Evolutionary conservation across 2,329 filamentous ascomycete species (phyloP), one percentile per base, ranked within the genome.

Genomic region (Colletotrichum spaethianum): DNA sequence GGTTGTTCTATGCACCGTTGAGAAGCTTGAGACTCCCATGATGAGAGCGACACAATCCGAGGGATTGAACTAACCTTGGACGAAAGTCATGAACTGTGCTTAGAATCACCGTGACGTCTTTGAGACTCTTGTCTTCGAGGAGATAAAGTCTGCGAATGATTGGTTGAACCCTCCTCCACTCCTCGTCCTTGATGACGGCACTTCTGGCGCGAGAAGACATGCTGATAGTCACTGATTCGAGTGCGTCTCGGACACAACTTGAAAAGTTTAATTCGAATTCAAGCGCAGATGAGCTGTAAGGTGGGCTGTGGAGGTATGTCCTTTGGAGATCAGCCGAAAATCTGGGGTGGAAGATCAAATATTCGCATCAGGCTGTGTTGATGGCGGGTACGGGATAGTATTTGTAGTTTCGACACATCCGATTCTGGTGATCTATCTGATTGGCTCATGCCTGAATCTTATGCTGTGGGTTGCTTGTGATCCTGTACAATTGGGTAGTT

Each of bases 401-500:
- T 59, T 42, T 59, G 55, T 23, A 48, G 12, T 11, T 48, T 9
- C 14, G 14, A 6, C 42, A 3, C 31, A 26, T 11, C 2, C 12
- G 6, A 12, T 18, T 3, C 28, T 36, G 6, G 3, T 23, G 20
- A 16, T 16, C 8, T 11, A 11, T 33, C 18, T 38, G 42, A 63
- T 63, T 63, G 60, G 60, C 2, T 28, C 11, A 18, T 31, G n/a
- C 33, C 46, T 5, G 6, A 63, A 63, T 63, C 60, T 31, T 6
- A 42, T 53, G 56, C n/a, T 42, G 23, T 42, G 8, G 23, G 28
- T 28, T 42, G 8, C 16, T 23, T 18, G 14, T 59, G 28, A 18
- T 14, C 16, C 36, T 28, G 3, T 2, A 20, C 20, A 26, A 20
- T 40, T 20, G 14, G 1, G 31, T 20, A 36, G 20, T 36, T 16